These are phyloP conservation scores for Colletotrichum euphorbiae DNA, from an alignment of 2,329 filamentous ascomycete genomes.

Conservation along the genomic window DNA sequence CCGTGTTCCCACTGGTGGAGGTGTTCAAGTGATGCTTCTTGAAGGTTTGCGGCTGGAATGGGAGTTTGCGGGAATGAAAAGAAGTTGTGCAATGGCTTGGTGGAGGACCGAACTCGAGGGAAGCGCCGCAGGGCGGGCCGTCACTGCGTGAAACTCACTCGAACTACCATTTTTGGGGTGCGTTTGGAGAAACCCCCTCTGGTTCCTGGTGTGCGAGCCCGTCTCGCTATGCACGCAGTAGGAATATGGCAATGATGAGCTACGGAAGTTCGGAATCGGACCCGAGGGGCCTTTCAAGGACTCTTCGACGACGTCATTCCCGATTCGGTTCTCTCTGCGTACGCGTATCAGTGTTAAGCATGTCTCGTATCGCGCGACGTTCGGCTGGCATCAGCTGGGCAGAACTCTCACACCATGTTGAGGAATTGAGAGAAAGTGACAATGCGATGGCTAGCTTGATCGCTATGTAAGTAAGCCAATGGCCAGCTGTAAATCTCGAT, in stretches of 20 bases:
- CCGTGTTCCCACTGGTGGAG: not conserved
- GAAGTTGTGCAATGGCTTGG: constrained; percentile 14
- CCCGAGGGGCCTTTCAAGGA: not conserved
- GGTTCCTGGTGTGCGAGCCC: constrained; percentile 18
- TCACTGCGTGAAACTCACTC: constrained; percentile 22
- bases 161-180: constrained; percentile 2
- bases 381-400: not conserved
- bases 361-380: not conserved
- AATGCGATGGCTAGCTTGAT: too few relatives aligned
- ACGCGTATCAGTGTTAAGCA: constrained; percentile 1
- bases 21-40: constrained; percentile 16
- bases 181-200: constrained; percentile 16
- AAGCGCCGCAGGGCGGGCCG: not conserved
- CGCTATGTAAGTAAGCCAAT: too few relatives aligned
- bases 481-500: too few relatives aligned
- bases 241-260: constrained; percentile 6
- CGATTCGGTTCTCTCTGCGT: not conserved
- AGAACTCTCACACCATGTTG: not conserved
- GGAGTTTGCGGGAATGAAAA: constrained; percentile 11
- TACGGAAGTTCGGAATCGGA: constrained; percentile 25
- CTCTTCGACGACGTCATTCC: constrained; percentile 17
- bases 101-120: not conserved
- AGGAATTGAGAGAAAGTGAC: not conserved
- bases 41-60: constrained; percentile 11
- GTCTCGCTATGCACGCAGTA: not conserved